A percentile compares a stretch with the other conserved stretches of the same genome.
Evolutionary conservation across 2,329 filamentous ascomycete genomes (phyloP).

Genomic region (Gliomastix tumulicola): DNA sequence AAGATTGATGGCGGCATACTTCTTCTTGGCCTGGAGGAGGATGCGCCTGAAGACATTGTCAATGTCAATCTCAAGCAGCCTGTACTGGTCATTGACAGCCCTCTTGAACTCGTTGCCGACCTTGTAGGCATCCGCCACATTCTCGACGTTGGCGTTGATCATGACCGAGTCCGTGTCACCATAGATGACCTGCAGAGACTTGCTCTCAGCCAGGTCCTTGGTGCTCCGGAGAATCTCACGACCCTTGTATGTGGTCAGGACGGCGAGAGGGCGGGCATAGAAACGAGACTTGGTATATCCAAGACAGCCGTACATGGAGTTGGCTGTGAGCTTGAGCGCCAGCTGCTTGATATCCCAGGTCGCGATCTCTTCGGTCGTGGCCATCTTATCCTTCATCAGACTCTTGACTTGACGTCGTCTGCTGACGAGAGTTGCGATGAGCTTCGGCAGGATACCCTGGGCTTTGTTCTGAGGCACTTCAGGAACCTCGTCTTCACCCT

Average conservation of each 20-base stretch:
- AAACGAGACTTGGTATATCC: constrained; percentile 96
- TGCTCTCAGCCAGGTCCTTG: constrained; percentile 89
- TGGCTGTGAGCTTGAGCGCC: constrained; percentile 93
- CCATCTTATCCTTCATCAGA: constrained; percentile 90
- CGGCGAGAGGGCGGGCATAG: constrained; percentile 88
- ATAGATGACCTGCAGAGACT: constrained; percentile 90
- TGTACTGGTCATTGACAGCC: constrained; percentile 89
- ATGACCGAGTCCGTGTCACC: constrained; percentile 99
- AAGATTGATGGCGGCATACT: constrained; percentile 95
- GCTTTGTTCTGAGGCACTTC: constrained; percentile 74
- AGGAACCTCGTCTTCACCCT: constrained; percentile 83
- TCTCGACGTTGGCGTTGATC: constrained; percentile 98
- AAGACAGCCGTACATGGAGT: constrained; percentile 99
- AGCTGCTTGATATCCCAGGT: constrained; percentile 98
- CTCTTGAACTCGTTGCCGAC: constrained; percentile 94
- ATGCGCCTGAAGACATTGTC: constrained; percentile 95
- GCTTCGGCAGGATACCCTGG: constrained; percentile 78
- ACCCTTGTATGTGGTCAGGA: constrained; percentile 94
- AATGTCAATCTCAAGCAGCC: constrained; percentile 91
- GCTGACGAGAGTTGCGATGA: constrained; percentile 87
- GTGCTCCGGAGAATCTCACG: constrained; percentile 95
- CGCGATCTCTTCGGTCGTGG: constrained; percentile 77
- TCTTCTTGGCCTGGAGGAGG: constrained; percentile 95
- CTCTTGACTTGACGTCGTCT: constrained; percentile 89
- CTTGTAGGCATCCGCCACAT: constrained; percentile 80